Evolutionary conservation across 352 stramenopile species (phyloP).

Genomic region (Globisporangium takayamanum): DNA sequence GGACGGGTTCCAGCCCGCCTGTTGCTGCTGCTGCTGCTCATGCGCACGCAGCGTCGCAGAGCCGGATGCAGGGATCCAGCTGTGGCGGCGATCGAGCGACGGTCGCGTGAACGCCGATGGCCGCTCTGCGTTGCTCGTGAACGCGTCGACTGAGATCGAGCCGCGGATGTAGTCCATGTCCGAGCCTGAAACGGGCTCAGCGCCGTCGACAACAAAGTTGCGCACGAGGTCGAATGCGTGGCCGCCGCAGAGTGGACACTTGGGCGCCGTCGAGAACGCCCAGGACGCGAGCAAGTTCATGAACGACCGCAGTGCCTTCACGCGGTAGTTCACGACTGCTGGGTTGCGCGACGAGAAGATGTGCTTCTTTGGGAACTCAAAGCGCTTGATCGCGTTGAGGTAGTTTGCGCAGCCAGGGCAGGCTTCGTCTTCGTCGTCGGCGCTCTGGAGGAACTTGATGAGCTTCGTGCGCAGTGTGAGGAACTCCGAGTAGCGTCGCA

Average conservation of each 20-base stretch:
- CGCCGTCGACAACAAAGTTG: slow-evolving; percentile 70
- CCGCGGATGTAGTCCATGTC: slow-evolving; percentile 68
- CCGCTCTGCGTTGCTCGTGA: slow-evolving; percentile 24
- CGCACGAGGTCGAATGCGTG: slow-evolving; percentile 76
- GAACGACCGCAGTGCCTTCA: slow-evolving; percentile 80
- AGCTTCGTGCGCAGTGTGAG: slow-evolving; percentile 64
- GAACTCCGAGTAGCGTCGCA: slow-evolving; percentile 83
- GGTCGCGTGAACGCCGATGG: slow-evolving; percentile 20
- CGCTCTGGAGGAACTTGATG: slow-evolving; percentile 68
- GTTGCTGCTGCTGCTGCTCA: slow-evolving; percentile 7
- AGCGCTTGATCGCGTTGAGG: slow-evolving; percentile 64
- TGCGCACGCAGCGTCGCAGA: slow-evolving; percentile 25
- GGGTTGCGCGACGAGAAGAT: slow-evolving; percentile 68
- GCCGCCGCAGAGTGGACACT: slow-evolving; percentile 77
- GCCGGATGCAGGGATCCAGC: slow-evolving; percentile 42
- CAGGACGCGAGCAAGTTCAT: slow-evolving; percentile 75
- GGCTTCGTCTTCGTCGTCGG: slow-evolving; percentile 58
- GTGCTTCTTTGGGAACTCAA: slow-evolving; percentile 86
- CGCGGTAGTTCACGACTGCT: slow-evolving; percentile 80
- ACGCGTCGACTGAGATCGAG: slow-evolving; percentile 55
- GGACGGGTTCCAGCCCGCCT: neutral
- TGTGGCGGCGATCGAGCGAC: slow-evolving; percentile 29
- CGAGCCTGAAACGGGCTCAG: slow-evolving; percentile 35
- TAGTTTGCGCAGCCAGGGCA: slow-evolving; percentile 80
- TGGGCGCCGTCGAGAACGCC: slow-evolving; percentile 76